Conservation (phyloP, 768 basidiomycete species). For the Russula earlei region DNA sequence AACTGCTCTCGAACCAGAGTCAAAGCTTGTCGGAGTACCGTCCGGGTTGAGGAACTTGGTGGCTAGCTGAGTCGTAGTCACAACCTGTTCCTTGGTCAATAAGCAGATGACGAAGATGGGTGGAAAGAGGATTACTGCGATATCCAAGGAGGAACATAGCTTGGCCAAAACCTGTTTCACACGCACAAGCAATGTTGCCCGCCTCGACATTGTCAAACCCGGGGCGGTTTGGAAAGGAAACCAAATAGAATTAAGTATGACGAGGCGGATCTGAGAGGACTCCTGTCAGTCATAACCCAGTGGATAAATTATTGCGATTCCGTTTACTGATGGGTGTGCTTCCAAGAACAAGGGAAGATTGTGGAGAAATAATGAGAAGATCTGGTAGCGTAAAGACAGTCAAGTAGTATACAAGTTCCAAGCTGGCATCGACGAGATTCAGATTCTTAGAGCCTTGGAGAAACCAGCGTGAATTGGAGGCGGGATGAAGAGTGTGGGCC, state of each 20-base stretch:
- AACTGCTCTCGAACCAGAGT: slow-evolving; percentile 51
- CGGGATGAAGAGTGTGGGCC: background rate
- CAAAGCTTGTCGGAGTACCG: slow-evolving; percentile 56
- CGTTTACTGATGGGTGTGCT: slow-evolving; percentile 36
- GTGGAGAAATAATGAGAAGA: slow-evolving; percentile 48
- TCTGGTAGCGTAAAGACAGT: slow-evolving; percentile 41
- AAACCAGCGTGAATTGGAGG: background rate
- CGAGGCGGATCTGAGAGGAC: slow-evolving; percentile 40
- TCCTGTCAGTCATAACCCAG: background rate
- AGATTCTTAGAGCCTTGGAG: slow-evolving; percentile 21
- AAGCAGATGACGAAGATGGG: background rate
- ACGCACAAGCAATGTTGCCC: slow-evolving; percentile 37
- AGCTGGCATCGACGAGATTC: slow-evolving; percentile 17
- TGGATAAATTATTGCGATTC: background rate
- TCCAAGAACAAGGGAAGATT: slow-evolving; percentile 41
- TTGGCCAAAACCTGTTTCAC: slow-evolving; percentile 46
- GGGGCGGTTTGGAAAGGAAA: slow-evolving; percentile 52
- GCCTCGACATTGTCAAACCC: slow-evolving; percentile 31
- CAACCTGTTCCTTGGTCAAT: slow-evolving; percentile 29
- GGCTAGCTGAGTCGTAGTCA: slow-evolving; percentile 59
- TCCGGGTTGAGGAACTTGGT: slow-evolving; percentile 58
- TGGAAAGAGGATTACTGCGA: slow-evolving; percentile 2
- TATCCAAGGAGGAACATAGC: slow-evolving; percentile 33
- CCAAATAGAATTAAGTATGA: slow-evolving; percentile 59
- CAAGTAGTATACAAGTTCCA: slow-evolving; percentile 32